Evolutionary conservation across 2,329 filamentous ascomycete genomes (phyloP).

Genomic region (Ampelomyces quisqualis): DNA sequence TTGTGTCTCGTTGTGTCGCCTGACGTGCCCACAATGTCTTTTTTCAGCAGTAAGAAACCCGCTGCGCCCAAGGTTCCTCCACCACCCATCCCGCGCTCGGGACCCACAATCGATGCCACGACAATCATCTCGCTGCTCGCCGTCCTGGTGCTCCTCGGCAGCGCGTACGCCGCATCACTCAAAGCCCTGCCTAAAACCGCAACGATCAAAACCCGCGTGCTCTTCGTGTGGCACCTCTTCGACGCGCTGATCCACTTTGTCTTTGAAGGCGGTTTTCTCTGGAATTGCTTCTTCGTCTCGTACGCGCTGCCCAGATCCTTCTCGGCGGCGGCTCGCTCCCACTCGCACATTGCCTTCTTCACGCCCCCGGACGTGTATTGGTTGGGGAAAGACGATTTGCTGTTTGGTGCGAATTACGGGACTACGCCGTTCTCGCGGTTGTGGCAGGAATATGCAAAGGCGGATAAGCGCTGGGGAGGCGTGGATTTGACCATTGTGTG

Average conservation of each 20-base stretch:
- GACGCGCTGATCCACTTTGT: constrained; percentile 89
- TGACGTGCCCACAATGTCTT: constrained; percentile 19
- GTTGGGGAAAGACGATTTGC: constrained; percentile 54
- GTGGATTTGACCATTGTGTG: constrained; percentile 60
- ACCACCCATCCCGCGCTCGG: constrained; percentile 60
- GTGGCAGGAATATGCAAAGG: constrained; percentile 68
- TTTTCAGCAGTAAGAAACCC: constrained; percentile 27
- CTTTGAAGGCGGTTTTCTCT: constrained; percentile 88
- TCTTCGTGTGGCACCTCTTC: constrained; percentile 95
- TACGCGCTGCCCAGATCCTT: constrained; percentile 47
- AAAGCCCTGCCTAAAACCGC: constrained; percentile 56
- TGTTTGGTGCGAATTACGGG: constrained; percentile 63
- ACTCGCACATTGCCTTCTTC: constrained; percentile 41
- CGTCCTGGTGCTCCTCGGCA: constrained; percentile 55
- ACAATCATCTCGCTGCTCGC: constrained; percentile 58
- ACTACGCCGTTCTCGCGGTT: constrained; percentile 54
- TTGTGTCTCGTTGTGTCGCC: too few species aligned
- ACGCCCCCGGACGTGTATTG: constrained; percentile 55
- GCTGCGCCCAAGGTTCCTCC: constrained; percentile 50
- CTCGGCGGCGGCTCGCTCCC: constrained; percentile 27
- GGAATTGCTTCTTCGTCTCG: constrained; percentile 85
- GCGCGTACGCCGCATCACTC: constrained; percentile 54
- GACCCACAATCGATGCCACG: constrained; percentile 48
- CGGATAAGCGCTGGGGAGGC: constrained; percentile 61
- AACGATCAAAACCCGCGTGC: constrained; percentile 63